Base-by-base conservation (phyloP, 306 rosid species). In the Aeschynomene evenia region DNA sequence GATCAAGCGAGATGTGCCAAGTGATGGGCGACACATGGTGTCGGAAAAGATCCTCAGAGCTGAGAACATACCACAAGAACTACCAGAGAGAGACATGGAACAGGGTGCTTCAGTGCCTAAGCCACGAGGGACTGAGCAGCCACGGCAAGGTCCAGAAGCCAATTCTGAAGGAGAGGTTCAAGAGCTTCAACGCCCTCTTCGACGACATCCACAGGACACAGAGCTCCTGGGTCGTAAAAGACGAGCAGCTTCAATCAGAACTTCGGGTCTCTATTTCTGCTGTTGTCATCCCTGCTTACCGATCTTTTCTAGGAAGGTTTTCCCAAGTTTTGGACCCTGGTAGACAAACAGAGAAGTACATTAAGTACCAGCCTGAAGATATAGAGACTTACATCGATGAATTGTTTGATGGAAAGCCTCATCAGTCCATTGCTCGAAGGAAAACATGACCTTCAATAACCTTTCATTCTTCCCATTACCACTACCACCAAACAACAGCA, bases 171-270 rank as follows among this genome's bases (percentile, higher is more conserved):
- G 98, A 94, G 74, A 80, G 98, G 84, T 94, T 94, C 72, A 94
- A 90, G 80, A 79, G 77, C 49, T 94, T 94, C 78, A 94, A 88
- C 5, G 16, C 84, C 0, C 5, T 81, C 83, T 88, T 94, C n/a
- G 98, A 94, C 0, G 97, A 90, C 50, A 91, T 91, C 26, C 98
- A 90, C 84, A 94, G 57, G 77, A 85, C 94, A 31, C 98, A 94
- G 73, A 84, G 95, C 81, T 12, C 84, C n/a, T 94, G 98, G 98
- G 90, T 94, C 5, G 97, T 94, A 60, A 85, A 85, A 42, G 98
- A 90, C 28, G 97, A 87, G 20, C 98, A 94, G 43, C 97, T 94
- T 70, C 94, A 88, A 26, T 88, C 98, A 43, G 98, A 94, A 86
- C 89, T 94, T 2, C 71, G 97, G 79, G 90, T 90, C 42, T 94